phyloP scores from a whole-genome alignment of 768 basidiomycete genomes.

The Cyathus striatus region DNA sequence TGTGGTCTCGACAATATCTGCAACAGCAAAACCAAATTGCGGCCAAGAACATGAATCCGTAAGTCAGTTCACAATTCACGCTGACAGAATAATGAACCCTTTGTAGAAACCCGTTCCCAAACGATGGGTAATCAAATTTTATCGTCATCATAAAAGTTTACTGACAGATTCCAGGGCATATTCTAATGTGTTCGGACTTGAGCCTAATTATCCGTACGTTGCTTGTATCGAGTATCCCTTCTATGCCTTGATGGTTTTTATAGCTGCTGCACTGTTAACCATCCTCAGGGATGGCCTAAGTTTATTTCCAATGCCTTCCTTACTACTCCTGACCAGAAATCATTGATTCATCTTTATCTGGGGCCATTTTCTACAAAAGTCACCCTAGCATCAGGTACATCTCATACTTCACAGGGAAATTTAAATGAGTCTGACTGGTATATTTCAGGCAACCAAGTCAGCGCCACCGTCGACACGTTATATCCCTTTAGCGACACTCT shows the following conservation, averaged over 20 bases:
- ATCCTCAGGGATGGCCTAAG: slow-evolving; percentile 52
- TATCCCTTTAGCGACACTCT: slow-evolving; percentile 49
- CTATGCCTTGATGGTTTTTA: neutral
- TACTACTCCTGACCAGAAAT: slow-evolving; percentile 36
- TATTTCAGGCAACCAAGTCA: slow-evolving; percentile 32
- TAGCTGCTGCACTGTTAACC: slow-evolving; percentile 49
- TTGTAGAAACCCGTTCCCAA: slow-evolving; percentile 45
- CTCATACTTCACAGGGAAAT: slow-evolving; percentile 2
- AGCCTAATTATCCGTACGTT: slow-evolving; percentile 44
- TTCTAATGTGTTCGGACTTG: slow-evolving; percentile 45
- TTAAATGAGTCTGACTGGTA: slow-evolving; percentile 17
- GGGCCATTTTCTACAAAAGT: slow-evolving; percentile 40
- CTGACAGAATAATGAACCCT: neutral
- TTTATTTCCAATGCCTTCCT: slow-evolving; percentile 49
- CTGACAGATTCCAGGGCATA: slow-evolving; percentile 26
- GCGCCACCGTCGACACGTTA: slow-evolving; percentile 38
- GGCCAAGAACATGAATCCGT: slow-evolving; percentile 51
- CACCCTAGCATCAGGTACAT: slow-evolving; percentile 30
- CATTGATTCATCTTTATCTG: slow-evolving; percentile 42
- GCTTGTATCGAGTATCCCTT: too few species aligned
- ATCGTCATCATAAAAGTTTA: neutral
- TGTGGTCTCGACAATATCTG: slow-evolving; percentile 57
- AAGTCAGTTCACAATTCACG: slow-evolving; percentile 9
- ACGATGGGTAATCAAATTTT: slow-evolving; percentile 37
- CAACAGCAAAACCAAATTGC: slow-evolving; percentile 58